phyloP scores from a whole-genome alignment of 257 asterid species.

The Anisodus acutangulus region DNA sequence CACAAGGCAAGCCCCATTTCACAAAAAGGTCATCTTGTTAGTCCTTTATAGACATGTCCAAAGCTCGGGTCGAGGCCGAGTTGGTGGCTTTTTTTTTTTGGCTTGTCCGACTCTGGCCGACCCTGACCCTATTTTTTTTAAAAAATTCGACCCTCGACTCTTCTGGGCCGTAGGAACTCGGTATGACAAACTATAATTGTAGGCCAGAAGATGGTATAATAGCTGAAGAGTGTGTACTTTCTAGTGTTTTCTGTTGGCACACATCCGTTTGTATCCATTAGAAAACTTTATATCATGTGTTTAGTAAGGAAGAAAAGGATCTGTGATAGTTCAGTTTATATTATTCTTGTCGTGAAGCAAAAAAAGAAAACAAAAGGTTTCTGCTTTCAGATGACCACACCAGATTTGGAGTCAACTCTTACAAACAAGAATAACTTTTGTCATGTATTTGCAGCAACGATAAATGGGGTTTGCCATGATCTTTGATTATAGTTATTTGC shows the following conservation, averaged over 20 bases:
- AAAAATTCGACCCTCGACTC: too few species aligned
- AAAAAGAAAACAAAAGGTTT: constrained; percentile 6
- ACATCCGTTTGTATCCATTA: background rate
- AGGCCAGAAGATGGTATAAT: constrained; percentile 16
- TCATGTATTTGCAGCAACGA: background rate
- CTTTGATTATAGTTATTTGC: constrained; percentile 10
- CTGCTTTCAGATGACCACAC: background rate
- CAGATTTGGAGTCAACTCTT: background rate
- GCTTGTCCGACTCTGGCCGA: too few species aligned
- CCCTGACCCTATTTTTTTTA: too few species aligned
- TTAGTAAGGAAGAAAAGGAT: background rate
- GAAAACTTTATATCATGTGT: background rate
- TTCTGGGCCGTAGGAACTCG: too few species aligned
- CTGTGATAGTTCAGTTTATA: background rate
- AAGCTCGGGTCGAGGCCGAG: too few species aligned
- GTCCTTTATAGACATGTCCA: too few species aligned
- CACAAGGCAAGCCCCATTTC: too few species aligned
- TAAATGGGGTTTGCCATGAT: background rate
- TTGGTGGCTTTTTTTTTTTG: too few species aligned
- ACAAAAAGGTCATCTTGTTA: too few species aligned
- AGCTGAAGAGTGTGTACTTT: background rate
- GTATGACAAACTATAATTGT: background rate
- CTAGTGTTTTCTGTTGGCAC: background rate
- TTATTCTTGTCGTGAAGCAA: background rate
- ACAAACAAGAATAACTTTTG: background rate